Conservation (phyloP, 129 eudicot genomes). For the Flaveria trinervia region DNA sequence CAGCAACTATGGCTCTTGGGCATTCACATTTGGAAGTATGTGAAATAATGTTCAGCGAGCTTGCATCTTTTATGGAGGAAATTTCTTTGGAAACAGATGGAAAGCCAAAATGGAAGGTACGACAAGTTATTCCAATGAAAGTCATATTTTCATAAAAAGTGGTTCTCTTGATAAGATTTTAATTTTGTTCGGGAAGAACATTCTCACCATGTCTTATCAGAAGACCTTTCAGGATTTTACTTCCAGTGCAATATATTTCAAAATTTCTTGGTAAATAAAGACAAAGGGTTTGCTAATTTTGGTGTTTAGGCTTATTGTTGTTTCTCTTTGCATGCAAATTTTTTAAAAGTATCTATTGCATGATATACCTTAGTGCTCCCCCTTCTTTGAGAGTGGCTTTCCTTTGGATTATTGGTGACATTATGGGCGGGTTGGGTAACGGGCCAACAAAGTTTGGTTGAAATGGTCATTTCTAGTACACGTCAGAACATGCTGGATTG, state of each 20-base stretch:
- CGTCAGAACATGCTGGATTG: not conserved
- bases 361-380: not conserved
- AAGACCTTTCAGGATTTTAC: not conserved
- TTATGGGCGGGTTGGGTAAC: conserved; percentile 7
- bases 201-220: conserved; percentile 3
- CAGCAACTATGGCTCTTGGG: conserved; percentile 99
- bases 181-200: not conserved
- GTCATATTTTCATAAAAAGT: conserved; percentile 2
- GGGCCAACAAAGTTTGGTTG: not conserved
- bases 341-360: not conserved
- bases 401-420: not conserved
- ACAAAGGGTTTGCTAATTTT: not conserved
- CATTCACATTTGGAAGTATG: conserved; percentile 95
- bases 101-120: conserved; percentile 99
- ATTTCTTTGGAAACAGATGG: conserved; percentile 88
- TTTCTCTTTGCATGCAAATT: not conserved
- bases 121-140: not conserved
- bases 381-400: conserved; percentile 3
- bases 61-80: conserved; percentile 88
- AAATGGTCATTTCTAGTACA: not conserved
- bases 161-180: not conserved
- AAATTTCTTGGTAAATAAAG: not conserved
- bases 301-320: not conserved
- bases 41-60: conserved; percentile 94
- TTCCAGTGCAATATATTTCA: not conserved